Base-by-base conservation (phyloP, 2,329 filamentous ascomycete species). In the Fusarium sp. region DNA sequence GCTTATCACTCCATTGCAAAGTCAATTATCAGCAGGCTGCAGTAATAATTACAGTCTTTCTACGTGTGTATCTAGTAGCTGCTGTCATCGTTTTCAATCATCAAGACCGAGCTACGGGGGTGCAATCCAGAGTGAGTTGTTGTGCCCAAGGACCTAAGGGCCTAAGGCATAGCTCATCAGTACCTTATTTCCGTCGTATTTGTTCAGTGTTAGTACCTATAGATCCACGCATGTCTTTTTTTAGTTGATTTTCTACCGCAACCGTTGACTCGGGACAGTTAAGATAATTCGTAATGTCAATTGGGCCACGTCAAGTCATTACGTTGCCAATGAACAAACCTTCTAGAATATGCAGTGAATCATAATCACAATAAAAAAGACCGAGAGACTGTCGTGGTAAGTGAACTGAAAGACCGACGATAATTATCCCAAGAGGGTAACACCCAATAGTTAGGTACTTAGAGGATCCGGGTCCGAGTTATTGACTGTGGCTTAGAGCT, bases 131-230 rank as follows among this genome's bases (percentile, higher is more conserved):
- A 12, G 22, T 12, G 24, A 40, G 32, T 52, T 38, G 16, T 13
- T 40, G 11, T 20, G 8, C 32, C 32, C 47, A 51, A 51, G 32
- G 32, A 27, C 32, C 48, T 12, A 51, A 51, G 48, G 49, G 25
- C 47, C 34, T 13, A 12, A 45, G 52, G 27, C n/a, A 22, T 40
- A 47, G 20, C 7, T 47, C 34, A 22, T 12, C 30, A 40, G 43
- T 22, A 32, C 34, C 44, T 67, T 67, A 56, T 67, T 66, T 30
- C 55, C 62, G 55, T 49, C 63, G 62, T 66, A 41, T 61, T 34
- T 52, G 18, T 38, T 20, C 8, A n/a, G 10, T 13, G 27, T 12
- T 38, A 25, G 32, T 4, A 8, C 24, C 2, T 7, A 11, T 38
- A 38, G 34, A n/a, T 25, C n/a, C 18, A 10, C 13, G 44, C 16